Percentiles rank a stretch among this genome's conserved stretches.
Conservation (phyloP, 2,329 filamentous ascomycete genomes). For the Dothiorella sarmentorum region DNA sequence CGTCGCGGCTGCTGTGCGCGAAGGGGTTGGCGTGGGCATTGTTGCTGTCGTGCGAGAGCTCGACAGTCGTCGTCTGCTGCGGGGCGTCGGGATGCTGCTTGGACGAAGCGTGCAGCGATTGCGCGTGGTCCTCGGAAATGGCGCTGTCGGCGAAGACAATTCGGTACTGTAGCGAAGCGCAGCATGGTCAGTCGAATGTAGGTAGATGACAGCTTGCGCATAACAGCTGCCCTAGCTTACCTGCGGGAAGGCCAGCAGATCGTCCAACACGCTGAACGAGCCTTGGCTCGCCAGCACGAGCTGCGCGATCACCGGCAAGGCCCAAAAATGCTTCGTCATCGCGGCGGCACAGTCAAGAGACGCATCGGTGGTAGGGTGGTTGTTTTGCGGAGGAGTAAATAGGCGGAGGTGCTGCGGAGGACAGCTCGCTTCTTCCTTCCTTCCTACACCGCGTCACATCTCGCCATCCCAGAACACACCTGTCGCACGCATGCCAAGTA, state of each 20-base stretch:
- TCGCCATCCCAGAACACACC: too few relatives aligned
- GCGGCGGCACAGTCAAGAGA: background rate
- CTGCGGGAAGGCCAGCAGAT: conserved; percentile 82
- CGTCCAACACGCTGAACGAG: conserved; percentile 81
- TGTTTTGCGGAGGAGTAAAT: background rate
- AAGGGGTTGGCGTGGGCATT: background rate
- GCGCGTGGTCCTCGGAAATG: conserved; percentile 68
- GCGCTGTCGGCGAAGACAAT: conserved; percentile 71
- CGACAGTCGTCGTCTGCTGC: conserved; percentile 3
- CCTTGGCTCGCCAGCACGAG: conserved; percentile 53
- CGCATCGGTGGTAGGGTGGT: conserved; percentile 2
- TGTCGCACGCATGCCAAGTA: too few relatives aligned
- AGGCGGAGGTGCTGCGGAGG: conserved; percentile 18
- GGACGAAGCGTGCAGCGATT: conserved; percentile 33
- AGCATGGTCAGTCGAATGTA: background rate
- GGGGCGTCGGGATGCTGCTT: background rate
- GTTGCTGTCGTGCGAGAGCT: conserved; percentile 9
- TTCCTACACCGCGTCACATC: background rate
- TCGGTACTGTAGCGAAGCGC: conserved; percentile 64
- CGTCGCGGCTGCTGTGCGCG: background rate
- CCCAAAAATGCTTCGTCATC: conserved; percentile 47
- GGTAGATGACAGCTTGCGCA: conserved; percentile 13
- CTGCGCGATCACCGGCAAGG: conserved; percentile 46
- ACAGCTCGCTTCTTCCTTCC: conserved; percentile 16
- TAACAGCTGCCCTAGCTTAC: conserved; percentile 45